phyloP scores from a whole-genome alignment of 768 basidiomycete species.

The Boletales sp. region DNA sequence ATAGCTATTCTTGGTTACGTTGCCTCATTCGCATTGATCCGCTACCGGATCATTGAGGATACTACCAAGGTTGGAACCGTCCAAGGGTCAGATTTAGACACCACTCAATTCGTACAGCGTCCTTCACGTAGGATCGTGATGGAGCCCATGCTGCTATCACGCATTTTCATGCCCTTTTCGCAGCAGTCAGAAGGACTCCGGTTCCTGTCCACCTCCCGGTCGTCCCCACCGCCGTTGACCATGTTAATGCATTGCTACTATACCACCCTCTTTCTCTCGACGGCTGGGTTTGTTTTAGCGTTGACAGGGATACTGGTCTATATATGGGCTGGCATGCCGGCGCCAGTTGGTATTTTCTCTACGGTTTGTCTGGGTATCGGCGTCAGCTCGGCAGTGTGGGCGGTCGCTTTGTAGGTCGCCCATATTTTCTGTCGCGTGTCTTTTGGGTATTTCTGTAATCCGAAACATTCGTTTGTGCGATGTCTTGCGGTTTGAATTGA shows the following conservation, averaged over 20 bases:
- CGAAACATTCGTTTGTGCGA: no score
- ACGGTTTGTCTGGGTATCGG: constrained; percentile 24
- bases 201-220: background rate
- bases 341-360: constrained; percentile 25
- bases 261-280: constrained; percentile 22
- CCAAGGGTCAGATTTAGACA: background rate
- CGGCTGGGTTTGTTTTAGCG: constrained; percentile 23
- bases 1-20: constrained; percentile 26
- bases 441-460: background rate
- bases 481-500: no score
- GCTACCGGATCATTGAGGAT: constrained; percentile 24
- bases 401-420: constrained; percentile 17
- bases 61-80: constrained; percentile 9
- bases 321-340: constrained; percentile 22
- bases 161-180: background rate
- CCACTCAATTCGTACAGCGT: constrained; percentile 9
- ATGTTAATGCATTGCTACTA: constrained; percentile 25
- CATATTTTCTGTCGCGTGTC: background rate
- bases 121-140: constrained; percentile 11
- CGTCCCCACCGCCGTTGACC: constrained; percentile 11
- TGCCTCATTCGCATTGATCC: constrained; percentile 28
- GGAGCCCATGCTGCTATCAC: constrained; percentile 12
- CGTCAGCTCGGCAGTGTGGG: constrained; percentile 21
- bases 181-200: background rate
- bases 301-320: constrained; percentile 25